Percentiles rank a stretch among this genome's conserved stretches.
Evolutionary conservation across 2,329 filamentous ascomycete species (phyloP).

Genomic region (Neoarthrinium moseri): DNA sequence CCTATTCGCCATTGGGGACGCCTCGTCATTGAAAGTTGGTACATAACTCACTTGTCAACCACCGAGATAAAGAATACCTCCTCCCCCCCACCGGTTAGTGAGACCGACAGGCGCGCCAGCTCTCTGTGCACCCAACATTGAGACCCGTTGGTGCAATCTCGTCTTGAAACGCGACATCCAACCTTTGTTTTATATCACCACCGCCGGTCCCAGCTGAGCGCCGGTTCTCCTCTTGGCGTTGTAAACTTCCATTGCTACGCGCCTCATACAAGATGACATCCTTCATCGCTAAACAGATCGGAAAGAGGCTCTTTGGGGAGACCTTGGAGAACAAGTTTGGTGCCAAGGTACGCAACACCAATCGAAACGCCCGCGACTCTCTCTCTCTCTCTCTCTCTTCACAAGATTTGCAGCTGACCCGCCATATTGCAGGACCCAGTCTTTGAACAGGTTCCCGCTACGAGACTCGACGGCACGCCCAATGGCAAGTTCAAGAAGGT

Average conservation of each 20-base stretch:
- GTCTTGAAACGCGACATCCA: too few relatives aligned
- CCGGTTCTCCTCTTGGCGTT: not conserved
- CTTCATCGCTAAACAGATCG: slow-evolving; percentile 51
- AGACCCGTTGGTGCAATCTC: too few relatives aligned
- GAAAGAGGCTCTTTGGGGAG: slow-evolving; percentile 58
- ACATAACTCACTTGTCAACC: too few relatives aligned
- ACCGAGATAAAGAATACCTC: too few relatives aligned
- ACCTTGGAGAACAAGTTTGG: slow-evolving; percentile 53
- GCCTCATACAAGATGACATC: slow-evolving; percentile 47
- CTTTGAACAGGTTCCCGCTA: slow-evolving; percentile 79
- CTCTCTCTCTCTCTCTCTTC: slow-evolving; percentile 21
- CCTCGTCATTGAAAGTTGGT: slow-evolving; percentile 5
- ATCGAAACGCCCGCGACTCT: not conserved
- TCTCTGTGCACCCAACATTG: too few relatives aligned
- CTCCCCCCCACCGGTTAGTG: too few relatives aligned
- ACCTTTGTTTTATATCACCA: not conserved
- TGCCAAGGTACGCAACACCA: slow-evolving; percentile 12
- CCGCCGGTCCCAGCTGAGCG: too few relatives aligned
- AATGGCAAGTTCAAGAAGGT: slow-evolving; percentile 75
- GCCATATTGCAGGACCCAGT: slow-evolving; percentile 71
- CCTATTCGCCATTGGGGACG: not conserved
- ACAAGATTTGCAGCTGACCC: too few relatives aligned
- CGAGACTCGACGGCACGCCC: slow-evolving; percentile 63
- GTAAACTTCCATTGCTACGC: too few relatives aligned
- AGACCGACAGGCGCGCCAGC: too few relatives aligned